These are phyloP conservation scores for Parachlorella kessleri DNA, from an alignment of 139 green algal species.

Conservation along the genomic window DNA sequence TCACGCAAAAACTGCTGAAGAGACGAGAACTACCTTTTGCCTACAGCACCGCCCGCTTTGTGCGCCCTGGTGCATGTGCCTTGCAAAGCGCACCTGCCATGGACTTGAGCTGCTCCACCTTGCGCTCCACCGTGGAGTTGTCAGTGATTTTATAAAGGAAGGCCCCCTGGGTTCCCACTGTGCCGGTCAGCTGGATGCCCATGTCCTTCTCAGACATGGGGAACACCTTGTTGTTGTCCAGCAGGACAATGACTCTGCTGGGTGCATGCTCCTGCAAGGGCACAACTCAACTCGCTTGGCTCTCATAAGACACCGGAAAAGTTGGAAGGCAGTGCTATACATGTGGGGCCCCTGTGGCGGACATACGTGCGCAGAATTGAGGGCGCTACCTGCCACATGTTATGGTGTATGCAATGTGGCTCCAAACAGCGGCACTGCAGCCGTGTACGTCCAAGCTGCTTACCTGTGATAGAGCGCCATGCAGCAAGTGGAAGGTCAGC, in stretches of 20 bases:
- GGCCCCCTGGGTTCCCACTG: background rate
- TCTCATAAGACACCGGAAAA: too few relatives aligned
- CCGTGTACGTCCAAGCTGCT: background rate
- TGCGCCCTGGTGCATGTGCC: background rate
- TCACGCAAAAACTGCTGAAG: too few relatives aligned
- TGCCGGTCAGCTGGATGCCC: conserved; percentile 11
- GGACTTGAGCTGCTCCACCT: conserved; percentile 33
- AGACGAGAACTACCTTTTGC: too few relatives aligned
- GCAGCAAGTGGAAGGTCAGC: too few relatives aligned
- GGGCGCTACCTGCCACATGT: background rate
- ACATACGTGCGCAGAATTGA: background rate
- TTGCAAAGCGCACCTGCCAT: conserved; percentile 6
- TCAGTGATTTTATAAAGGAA: conserved; percentile 32
- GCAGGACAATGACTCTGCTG: conserved; percentile 15
- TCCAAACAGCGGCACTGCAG: background rate
- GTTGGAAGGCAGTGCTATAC: too few relatives aligned
- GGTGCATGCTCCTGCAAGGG: conserved; percentile 17
- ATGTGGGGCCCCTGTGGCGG: background rate
- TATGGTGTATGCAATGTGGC: background rate
- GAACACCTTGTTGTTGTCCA: conserved; percentile 15
- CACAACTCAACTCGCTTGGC: too few relatives aligned
- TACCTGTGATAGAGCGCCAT: too few relatives aligned
- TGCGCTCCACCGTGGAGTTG: conserved; percentile 16
- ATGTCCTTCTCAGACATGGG: conserved; percentile 13
- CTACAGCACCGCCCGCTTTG: too few relatives aligned